Conservation (phyloP, 495 filamentous ascomycete species). For the Apiosordaria backusii region DNA sequence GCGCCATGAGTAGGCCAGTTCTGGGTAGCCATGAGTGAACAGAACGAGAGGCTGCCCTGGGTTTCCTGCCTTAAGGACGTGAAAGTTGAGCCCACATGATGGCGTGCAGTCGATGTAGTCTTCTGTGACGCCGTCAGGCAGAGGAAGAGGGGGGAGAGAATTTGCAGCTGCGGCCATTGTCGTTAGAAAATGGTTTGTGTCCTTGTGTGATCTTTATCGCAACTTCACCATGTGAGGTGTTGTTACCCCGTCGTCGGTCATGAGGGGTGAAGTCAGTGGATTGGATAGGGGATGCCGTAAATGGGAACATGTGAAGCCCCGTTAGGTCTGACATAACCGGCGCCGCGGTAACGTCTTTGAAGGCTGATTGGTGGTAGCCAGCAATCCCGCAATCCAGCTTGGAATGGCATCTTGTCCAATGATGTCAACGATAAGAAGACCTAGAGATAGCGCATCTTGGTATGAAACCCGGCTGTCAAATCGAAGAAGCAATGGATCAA, state of each 20-base stretch:
- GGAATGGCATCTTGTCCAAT: neutral
- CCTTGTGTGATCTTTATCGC: neutral
- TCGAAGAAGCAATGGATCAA: neutral
- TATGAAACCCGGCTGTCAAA: neutral
- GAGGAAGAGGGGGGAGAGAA: slow-evolving; percentile 44
- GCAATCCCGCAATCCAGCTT: neutral
- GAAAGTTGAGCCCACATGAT: slow-evolving; percentile 52
- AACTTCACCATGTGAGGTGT: neutral
- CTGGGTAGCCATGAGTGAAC: slow-evolving; percentile 64
- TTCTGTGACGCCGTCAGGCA: slow-evolving; percentile 50
- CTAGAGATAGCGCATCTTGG: no score
- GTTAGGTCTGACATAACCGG: neutral
- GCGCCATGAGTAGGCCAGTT: slow-evolving; percentile 68
- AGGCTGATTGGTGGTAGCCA: neutral
- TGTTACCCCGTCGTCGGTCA: neutral
- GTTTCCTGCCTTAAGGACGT: slow-evolving; percentile 56
- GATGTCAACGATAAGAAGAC: neutral
- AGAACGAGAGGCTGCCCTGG: slow-evolving; percentile 55
- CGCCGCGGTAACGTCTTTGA: neutral
- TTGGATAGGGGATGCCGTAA: neutral
- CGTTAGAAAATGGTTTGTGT: neutral
- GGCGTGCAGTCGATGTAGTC: slow-evolving; percentile 47
- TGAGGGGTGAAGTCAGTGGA: neutral
- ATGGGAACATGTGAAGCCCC: neutral
- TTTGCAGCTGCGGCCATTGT: neutral